phyloP scores from a whole-genome alignment of 768 basidiomycete species.

The Strobilomyces confusus region DNA sequence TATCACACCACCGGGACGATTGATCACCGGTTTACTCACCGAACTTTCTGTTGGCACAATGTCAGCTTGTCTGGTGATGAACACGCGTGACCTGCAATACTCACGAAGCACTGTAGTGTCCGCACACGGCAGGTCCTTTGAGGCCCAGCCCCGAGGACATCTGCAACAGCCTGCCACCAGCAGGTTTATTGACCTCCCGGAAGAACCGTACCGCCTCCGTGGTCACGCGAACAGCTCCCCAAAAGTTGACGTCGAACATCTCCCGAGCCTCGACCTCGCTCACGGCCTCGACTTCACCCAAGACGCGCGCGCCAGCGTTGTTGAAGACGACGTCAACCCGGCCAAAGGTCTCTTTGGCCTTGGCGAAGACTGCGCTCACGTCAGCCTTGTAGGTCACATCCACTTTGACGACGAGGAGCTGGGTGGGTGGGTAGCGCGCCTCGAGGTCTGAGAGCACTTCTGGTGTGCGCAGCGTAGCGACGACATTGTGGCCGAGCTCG shows the following conservation, averaged over 20 bases:
- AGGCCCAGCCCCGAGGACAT: conserved; percentile 36
- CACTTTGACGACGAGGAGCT: conserved; percentile 29
- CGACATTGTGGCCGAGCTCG: conserved; percentile 32
- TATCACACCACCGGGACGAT: not conserved
- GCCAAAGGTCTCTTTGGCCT: conserved; percentile 28
- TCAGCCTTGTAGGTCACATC: conserved; percentile 29
- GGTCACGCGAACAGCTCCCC: conserved; percentile 18
- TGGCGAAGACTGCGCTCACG: conserved; percentile 26
- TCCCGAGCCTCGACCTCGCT: conserved; percentile 28
- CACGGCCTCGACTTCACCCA: conserved; percentile 35
- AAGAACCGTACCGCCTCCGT: conserved; percentile 33
- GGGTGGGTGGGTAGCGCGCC: conserved; percentile 2
- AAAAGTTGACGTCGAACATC: conserved; percentile 32
- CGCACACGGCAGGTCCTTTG: conserved; percentile 4
- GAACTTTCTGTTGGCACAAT: not conserved
- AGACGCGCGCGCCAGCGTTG: conserved; percentile 29
- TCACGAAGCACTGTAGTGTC: not conserved
- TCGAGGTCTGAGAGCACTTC: conserved; percentile 23
- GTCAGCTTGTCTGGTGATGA: not conserved
- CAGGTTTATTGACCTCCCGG: conserved; percentile 37
- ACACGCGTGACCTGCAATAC: not conserved
- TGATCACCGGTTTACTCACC: not conserved
- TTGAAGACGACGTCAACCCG: conserved; percentile 36
- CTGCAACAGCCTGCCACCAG: conserved; percentile 37
- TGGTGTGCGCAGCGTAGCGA: conserved; percentile 42